Base-by-base conservation (phyloP, 768 basidiomycete species). In the Gymnopilus dilepis region DNA sequence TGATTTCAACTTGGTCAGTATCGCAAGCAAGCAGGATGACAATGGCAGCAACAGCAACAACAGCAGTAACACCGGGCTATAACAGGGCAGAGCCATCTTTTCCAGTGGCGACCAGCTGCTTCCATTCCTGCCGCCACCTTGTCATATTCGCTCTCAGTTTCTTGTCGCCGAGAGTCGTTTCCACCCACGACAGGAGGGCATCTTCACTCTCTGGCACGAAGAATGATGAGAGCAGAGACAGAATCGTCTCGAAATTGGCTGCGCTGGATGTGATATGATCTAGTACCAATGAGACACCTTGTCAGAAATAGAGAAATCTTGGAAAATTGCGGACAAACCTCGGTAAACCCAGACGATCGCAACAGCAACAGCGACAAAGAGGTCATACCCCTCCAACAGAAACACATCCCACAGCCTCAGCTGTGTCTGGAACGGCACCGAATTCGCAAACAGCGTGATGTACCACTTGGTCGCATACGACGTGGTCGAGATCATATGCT, bases 391-490 rank as follows among this genome's bases (percentile, higher is more conserved):
- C 63, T 98, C 97, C 21, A 96, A 76, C 47, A 97, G 78, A 70
- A 97, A 92, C 11, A 86, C 94, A 72, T 99, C 97, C 97, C 97
- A 99, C 30, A 99, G 72, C 63, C 97, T 84, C 26, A 99, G 77
- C 77, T 98, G 95, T 48, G 91, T 94, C 74, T 96, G 93, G 74
- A 97, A 99, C 22, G 97, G 95, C 42, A 99, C 90, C 0, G 93
- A 92, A 71, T 97, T 97, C 52, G 95, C 88, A 70, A 98, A 99
- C 13, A 99, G 80, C 2, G 97, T 99, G 74, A 99, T 99, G 73
- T 98, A 99, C 97, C 97, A 99, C 75, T 99, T 99, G 1, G 97
- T 98, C 26, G 95, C 95, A 77, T 97, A 99, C 19, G 94, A 87
- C 28, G 95, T 96, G 12, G 94, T 95, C 7, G 92, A 92, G 60